phyloP scores from a whole-genome alignment of 1,139 yeast species.

The Debaryomyces fabryi region DNA sequence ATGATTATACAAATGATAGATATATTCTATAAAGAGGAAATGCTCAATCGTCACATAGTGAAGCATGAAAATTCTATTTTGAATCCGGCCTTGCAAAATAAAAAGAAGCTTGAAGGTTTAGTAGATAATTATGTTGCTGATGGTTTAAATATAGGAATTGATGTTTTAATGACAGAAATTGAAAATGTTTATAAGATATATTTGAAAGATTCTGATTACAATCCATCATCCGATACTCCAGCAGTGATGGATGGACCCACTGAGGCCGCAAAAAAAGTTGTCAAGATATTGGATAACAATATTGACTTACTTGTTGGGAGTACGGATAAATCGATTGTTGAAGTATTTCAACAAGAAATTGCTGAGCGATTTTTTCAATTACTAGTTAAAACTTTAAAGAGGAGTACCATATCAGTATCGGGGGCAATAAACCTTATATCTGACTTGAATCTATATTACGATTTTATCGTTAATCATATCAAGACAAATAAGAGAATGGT shows the following conservation, averaged over 20 bases:
- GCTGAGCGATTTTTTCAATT: slow-evolving; percentile 83
- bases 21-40: slow-evolving; percentile 86
- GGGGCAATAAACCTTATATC: slow-evolving; percentile 83
- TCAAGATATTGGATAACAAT: slow-evolving; percentile 69
- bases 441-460: slow-evolving; percentile 75
- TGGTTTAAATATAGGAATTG: slow-evolving; percentile 89
- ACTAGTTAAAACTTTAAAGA: slow-evolving; percentile 71
- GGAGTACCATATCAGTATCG: slow-evolving; percentile 68
- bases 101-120: slow-evolving; percentile 75
- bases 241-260: slow-evolving; percentile 57
- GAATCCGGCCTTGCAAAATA: slow-evolving; percentile 77
- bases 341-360: slow-evolving; percentile 91
- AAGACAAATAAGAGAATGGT: slow-evolving; percentile 65
- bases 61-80: slow-evolving; percentile 75
- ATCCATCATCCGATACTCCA: slow-evolving; percentile 23
- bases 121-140: slow-evolving; percentile 90
- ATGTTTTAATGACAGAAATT: slow-evolving; percentile 80
- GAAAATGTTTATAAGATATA: slow-evolving; percentile 37
- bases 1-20: slow-evolving; percentile 90
- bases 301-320: slow-evolving; percentile 76
- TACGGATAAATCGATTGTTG: slow-evolving; percentile 85
- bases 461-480: slow-evolving; percentile 62
- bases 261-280: slow-evolving; percentile 64
- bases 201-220: slow-evolving; percentile 36
- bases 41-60: slow-evolving; percentile 61